Conservation (phyloP, 176 grass and related monocot species). For the Hyparrhenia diplandra region DNA sequence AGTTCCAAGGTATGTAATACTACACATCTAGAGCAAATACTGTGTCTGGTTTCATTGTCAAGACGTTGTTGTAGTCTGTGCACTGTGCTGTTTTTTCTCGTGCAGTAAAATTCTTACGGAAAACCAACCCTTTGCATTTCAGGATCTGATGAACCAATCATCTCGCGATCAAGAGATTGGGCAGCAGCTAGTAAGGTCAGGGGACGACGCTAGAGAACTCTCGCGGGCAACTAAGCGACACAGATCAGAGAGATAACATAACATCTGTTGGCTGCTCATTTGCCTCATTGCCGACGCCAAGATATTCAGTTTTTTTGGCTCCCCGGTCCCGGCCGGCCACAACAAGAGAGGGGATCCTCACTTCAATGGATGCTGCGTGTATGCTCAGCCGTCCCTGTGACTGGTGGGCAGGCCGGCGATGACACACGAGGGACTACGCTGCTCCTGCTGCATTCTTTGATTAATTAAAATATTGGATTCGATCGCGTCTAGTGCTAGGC, state of each 20-base stretch:
- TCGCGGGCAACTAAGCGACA: constrained; percentile 52
- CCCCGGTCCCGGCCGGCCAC: neutral
- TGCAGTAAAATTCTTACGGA: neutral
- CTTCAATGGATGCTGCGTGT: too few relatives aligned
- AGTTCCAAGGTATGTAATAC: constrained; percentile 61
- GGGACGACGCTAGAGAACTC: constrained; percentile 23
- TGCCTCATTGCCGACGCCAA: neutral
- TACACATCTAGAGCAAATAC: too few relatives aligned
- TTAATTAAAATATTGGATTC: too few relatives aligned
- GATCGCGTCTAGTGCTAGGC: too few relatives aligned
- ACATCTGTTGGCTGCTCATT: neutral
- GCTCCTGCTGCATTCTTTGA: too few relatives aligned
- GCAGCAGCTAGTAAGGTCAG: neutral
- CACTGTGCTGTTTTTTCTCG: neutral
- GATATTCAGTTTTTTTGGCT: constrained; percentile 31
- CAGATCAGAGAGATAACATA: constrained; percentile 35
- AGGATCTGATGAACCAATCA: constrained; percentile 33
- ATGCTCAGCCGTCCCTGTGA: too few relatives aligned
- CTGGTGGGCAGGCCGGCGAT: too few relatives aligned
- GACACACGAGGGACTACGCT: too few relatives aligned
- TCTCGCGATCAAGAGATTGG: constrained; percentile 23
- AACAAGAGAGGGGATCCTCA: neutral
- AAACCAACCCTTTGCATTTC: neutral
- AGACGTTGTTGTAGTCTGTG: neutral
- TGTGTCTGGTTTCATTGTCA: neutral